Evolutionary conservation across 2,329 filamentous ascomycete genomes (phyloP), one percentile per base, ranked within the genome.

Genomic region (Amesomyces nigricolor): DNA sequence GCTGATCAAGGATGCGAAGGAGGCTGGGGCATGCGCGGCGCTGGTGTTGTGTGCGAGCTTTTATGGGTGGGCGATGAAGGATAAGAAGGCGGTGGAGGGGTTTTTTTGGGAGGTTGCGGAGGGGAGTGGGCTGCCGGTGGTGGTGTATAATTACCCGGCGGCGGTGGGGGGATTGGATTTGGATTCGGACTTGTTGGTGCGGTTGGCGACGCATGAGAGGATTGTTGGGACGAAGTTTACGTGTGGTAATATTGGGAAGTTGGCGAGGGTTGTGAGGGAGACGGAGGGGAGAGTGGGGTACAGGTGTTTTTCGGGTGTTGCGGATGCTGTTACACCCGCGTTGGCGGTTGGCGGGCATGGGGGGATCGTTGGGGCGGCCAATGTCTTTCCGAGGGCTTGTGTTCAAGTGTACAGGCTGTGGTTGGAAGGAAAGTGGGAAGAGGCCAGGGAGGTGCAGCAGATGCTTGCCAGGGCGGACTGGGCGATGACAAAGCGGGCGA

Each of bases 401-500:
- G 48, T 51, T 4, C 3, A 44, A 10, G 39, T 44, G 39, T 37
- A 44, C 30, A 13, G 17, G 29, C n/a, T 51, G 29, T 40, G 14
- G 7, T 13, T 22, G 29, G 29, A 51, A 17, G 48, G 48, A 7
- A 37, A 6, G 40, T 40, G 38, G 48, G 48, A 51, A 29, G 48
- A 51, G 16, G 48, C 39, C 16, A 32, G 48, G n/a, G 13, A 7
- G 2, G 40, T 19, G 48, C 48, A 51, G 16, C 47, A 44, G 17
- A 29, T 17, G 29, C 39, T 51, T 14, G 48, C 48, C 2, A 11
- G 2, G 29, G 48, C 48, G 39, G 48, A 51, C 39, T 51, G 48
- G 48, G 48, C 48, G n/a, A n/a, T 51, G 48, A 51, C 48, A 16
- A 51, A 51, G 29, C 35, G 48, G 29, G 48, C 48, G 4, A 51